Base-by-base conservation (phyloP, 129 eudicot genomes). In the Erigeron canadensis region DNA sequence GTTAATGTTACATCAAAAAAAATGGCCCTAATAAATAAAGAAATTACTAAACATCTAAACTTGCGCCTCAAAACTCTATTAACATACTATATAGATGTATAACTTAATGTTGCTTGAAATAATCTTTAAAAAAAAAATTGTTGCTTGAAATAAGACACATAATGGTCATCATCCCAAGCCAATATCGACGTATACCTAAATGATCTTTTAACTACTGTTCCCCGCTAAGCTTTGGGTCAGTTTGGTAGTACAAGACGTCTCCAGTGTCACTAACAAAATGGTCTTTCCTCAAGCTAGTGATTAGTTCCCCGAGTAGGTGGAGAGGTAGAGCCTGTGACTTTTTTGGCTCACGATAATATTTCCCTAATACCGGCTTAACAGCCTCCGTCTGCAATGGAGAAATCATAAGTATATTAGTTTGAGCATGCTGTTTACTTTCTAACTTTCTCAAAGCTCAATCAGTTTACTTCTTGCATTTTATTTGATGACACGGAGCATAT, bases 301-400 rank as follows among this genome's bases (percentile, higher is more conserved):
- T 56, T 40, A 80, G 75, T 79, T 77, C 82, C 17, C 79, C 63
- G 2, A 86, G 47, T 10, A 86, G 81, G 74, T 86, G 92, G 44
- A 84, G 57, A 66, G 92, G 92, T 23, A 87, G 53, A 8, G 83
- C 80, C 65, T 63, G 34, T 16, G 88, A 87, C 69, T 60, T 87
- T 67, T 84, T 87, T 21, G 92, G 92, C 70, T 87, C 86, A 11
- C 88, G 65, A 46, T 87, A 87, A 71, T 84, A 86, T 72, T 84
- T 81, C 37, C 91, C 91, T 5, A 87, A 80, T 64, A 87, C 86
- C 7, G 88, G 83, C 54, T 84, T 87, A 62, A 86, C 86, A 61
- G 91, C 92, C 66, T 84, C 81, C 5, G 92, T 87, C 92, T 81
- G 59, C 64, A 65, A 23, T 38, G 70, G 61, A 65, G 48, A 54